Evolutionary conservation across 768 basidiomycete genomes (phyloP), one percentile per base, ranked within the genome.

Genomic region (Strobilomyces dryophilus): DNA sequence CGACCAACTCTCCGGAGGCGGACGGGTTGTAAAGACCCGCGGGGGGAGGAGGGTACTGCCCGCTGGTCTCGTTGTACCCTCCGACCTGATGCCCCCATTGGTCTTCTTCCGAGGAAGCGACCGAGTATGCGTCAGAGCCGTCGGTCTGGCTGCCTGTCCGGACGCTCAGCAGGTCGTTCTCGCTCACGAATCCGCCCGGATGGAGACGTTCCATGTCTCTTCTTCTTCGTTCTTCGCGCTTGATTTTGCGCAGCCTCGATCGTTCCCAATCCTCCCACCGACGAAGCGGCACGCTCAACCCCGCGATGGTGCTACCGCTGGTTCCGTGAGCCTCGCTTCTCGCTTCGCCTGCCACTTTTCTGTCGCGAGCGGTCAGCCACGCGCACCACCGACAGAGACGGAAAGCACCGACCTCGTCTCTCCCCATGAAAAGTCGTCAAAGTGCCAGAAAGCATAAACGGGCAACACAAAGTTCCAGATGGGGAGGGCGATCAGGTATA

Each of bases 201-300:
- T 89, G 84, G 32, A 76, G 69, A 41, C 90, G 82, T 63, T 94
- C 93, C 59, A 97, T 80, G 8, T 98, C 93, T 62, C 76, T 77
- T 53, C 87, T 74, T 52, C 92, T 76, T 59, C 86, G 79, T 61
- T 93, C 91, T 63, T 97, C 95, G 2, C 97, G 84, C 55, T 82
- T 84, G 31, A 95, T 57, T 72, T 98, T 98, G 47, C 95, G 87
- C 44, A 98, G 76, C 41, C 97, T 80, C 24, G 93, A 95, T 21
- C 94, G 83, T 66, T 99, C 97, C 97, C 95, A 99, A 62, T 99
- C 95, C 71, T 98, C 97, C 97, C 97, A 99, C 46, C 95, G 81
- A n/a, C 95, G 83, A 66, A 98, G 73, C 0, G 97, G 93, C n/a
- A 98, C 82, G 0, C 80, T 82, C 40, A 77, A 70, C 6, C 79